Evolutionary conservation across 2,329 filamentous ascomycete genomes (phyloP).

Genomic region (Colletotrichum godetiae): DNA sequence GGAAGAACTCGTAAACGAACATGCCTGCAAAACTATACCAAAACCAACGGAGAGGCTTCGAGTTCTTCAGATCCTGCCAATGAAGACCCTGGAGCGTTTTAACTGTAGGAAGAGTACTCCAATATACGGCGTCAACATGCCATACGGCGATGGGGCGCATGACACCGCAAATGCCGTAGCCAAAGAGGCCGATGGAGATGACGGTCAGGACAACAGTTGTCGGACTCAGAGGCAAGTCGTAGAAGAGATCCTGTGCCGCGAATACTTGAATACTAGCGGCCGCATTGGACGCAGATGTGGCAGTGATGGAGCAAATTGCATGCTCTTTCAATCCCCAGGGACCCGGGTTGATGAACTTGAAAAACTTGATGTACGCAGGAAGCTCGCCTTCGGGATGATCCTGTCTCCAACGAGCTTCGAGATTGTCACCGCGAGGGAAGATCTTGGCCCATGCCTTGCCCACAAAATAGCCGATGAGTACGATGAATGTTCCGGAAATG

Average conservation of each 20-base stretch:
- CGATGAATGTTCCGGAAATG: constrained; percentile 66
- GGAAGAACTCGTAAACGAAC: constrained; percentile 63
- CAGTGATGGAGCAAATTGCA: constrained; percentile 63
- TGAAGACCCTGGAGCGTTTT: constrained; percentile 66
- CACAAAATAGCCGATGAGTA: constrained; percentile 66
- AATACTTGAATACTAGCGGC: constrained; percentile 54
- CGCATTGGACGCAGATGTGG: constrained; percentile 64
- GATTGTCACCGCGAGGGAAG: constrained; percentile 63
- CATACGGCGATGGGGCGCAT: constrained; percentile 66
- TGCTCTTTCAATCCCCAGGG: constrained; percentile 68
- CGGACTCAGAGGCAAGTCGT: constrained; percentile 57
- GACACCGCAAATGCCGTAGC: constrained; percentile 64
- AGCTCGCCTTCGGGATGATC: constrained; percentile 51
- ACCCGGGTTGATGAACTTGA: constrained; percentile 61
- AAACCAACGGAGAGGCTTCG: constrained; percentile 62
- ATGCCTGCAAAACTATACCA: constrained; percentile 62
- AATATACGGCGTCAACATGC: constrained; percentile 68
- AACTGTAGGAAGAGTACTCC: constrained; percentile 63
- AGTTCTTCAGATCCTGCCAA: constrained; percentile 61
- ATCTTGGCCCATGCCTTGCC: constrained; percentile 59
- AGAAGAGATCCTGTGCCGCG: constrained; percentile 63
- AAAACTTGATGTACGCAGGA: constrained; percentile 52
- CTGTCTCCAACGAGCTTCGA: constrained; percentile 58
- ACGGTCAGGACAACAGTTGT: constrained; percentile 59
- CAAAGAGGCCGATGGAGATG: constrained; percentile 66